Base-by-base conservation (phyloP, 345 rosid genomes). In the Bruguiera parviflora region DNA sequence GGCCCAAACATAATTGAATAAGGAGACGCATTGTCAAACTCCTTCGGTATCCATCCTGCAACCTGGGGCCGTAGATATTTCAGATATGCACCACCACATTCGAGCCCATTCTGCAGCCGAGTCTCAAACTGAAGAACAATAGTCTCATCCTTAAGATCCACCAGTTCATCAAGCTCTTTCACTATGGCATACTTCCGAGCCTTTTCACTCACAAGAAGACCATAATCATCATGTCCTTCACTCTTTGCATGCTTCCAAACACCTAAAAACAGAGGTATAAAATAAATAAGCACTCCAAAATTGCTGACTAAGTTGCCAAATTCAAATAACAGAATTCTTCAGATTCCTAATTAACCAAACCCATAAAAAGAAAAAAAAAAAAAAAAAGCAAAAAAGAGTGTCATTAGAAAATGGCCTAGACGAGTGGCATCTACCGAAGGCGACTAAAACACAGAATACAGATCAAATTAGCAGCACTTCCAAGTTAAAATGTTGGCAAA, bases 1-100 rank as follows among this genome's bases (percentile, higher is more conserved):
- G 97, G 97, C 53, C 97, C 97, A 77, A 91, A 91, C 97, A 91
- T 91, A 61, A 91, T 91, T 5, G 91, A 68, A 77, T 91, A 91
- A 37, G 97, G 97, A n/a, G 95, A 86, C 8, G 87, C 89, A 5
- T 79, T 91, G 68, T 85, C 80, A 8, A 91, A 87, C 19, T 80
- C 88, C 76, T 89, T 78, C 4, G 92, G 37, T 15, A 64, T 75
- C 97, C 97, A 91, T 11, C 88, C 92, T 69, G 89, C 88, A 37
- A 82, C 95, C 70, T 91, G 97, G 6, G 95, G 92, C 25, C 92
- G 81, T 43, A 91, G 83, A 73, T 85, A 91, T 62, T 91, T 91
- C 77, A 91, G 58, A 78, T 91, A 91, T 27, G 97, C 91, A 69
- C 97, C 97, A 63, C 97, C 97, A 67, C 97, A 91, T 81, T 91